Conservation (phyloP, 2,329 filamentous ascomycete genomes). For the Metarhizium robertsii region DNA sequence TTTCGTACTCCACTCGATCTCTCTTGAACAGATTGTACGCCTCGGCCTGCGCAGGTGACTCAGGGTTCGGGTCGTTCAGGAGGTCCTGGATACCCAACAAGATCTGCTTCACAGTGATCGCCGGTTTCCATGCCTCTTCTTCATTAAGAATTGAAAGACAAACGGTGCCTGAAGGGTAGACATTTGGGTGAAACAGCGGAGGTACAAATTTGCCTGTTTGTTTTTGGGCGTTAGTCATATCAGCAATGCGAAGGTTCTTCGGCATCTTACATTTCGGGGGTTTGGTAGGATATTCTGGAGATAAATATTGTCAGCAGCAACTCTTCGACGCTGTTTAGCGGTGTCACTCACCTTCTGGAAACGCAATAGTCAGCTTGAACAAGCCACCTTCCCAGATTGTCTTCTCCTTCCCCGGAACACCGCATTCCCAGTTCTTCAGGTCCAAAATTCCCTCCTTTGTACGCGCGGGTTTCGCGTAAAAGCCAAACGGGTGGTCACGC, state of each 20-base stretch:
- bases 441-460: slow-evolving; percentile 75
- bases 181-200: slow-evolving; percentile 95
- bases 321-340: slow-evolving; percentile 4
- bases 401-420: slow-evolving; percentile 90
- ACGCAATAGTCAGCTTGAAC: slow-evolving; percentile 87
- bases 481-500: slow-evolving; percentile 93
- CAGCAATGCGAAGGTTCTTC: not conserved
- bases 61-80: slow-evolving; percentile 91
- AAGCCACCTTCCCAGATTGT: slow-evolving; percentile 97
- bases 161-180: slow-evolving; percentile 95
- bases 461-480: slow-evolving; percentile 83
- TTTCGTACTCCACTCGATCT: slow-evolving; percentile 79
- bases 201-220: slow-evolving; percentile 83
- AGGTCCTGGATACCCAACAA: slow-evolving; percentile 92
- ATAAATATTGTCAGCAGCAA: not conserved
- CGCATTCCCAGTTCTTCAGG: slow-evolving; percentile 93
- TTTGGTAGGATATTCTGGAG: slow-evolving; percentile 89
- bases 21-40: slow-evolving; percentile 96
- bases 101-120: slow-evolving; percentile 97
- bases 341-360: slow-evolving; percentile 70
- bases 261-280: slow-evolving; percentile 84
- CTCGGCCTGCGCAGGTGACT: slow-evolving; percentile 92
- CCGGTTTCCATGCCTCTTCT: slow-evolving; percentile 96
- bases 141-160: slow-evolving; percentile 97
- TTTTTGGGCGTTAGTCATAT: not conserved